Conservation (phyloP, 164 flowering plant genomes). For the Stephania japonica region DNA sequence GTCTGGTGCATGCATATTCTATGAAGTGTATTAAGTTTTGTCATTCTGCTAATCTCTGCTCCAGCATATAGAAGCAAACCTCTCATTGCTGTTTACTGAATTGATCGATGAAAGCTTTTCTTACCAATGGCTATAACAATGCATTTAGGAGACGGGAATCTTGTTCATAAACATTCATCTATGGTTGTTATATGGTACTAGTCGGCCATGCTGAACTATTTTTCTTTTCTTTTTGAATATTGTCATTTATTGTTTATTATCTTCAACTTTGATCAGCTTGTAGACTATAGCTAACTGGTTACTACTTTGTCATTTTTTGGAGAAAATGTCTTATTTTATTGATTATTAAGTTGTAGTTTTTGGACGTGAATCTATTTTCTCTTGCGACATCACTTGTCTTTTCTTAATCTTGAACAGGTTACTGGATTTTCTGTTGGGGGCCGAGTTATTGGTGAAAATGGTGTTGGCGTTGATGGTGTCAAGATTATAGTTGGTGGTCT, state of each 20-base stretch:
- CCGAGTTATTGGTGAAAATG: conserved; percentile 80
- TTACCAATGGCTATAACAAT: background rate
- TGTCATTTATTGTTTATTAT: background rate
- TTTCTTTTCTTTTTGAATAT: too few species aligned
- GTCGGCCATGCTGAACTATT: background rate
- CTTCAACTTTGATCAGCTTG: background rate
- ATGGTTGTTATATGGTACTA: background rate
- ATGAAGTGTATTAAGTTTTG: background rate
- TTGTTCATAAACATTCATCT: background rate
- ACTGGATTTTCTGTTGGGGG: conserved; percentile 99
- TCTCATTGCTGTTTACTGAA: background rate
- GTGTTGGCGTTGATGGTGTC: conserved; percentile 73
- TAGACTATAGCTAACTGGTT: background rate
- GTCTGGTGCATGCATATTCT: background rate
- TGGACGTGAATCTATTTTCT: background rate
- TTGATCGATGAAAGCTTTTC: background rate
- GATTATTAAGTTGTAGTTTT: background rate
- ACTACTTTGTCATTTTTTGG: background rate
- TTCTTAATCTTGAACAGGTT: conserved; percentile 39
- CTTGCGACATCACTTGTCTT: background rate
- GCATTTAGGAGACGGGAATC: background rate
- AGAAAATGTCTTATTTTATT: background rate
- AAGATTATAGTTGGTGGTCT: conserved; percentile 78
- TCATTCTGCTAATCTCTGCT: background rate
- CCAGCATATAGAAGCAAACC: background rate